Percentiles rank a stretch among this genome's conserved stretches.
phyloP scores from a whole-genome alignment of 2,329 filamentous ascomycete species.

The Cyanodermella asteris region DNA sequence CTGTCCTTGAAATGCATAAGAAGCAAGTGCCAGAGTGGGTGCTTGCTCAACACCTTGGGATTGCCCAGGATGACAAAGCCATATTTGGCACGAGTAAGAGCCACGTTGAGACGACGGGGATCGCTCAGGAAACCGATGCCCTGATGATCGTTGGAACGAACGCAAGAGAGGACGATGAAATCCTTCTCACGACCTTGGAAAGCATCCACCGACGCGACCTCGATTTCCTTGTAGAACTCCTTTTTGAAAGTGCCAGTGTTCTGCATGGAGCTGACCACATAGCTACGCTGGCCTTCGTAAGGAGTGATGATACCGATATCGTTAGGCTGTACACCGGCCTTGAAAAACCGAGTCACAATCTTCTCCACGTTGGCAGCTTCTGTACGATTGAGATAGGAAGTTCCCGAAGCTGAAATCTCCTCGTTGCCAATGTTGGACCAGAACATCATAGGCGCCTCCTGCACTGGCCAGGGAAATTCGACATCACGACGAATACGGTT shows the following conservation, averaged over 20 bases:
- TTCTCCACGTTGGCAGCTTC: slow-evolving; percentile 97
- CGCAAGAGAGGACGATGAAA: slow-evolving; percentile 93
- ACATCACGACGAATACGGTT: slow-evolving; percentile 79
- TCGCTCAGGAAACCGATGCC: slow-evolving; percentile 98
- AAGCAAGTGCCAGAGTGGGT: slow-evolving; percentile 91
- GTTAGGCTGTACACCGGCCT: slow-evolving; percentile 79
- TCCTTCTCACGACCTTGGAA: slow-evolving; percentile 99
- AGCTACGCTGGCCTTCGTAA: slow-evolving; percentile 94
- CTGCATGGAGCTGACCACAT: slow-evolving; percentile 98
- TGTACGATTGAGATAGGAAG: slow-evolving; percentile 92
- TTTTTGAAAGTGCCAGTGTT: slow-evolving; percentile 94
- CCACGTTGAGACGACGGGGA: slow-evolving; percentile 89
- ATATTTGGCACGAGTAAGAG: slow-evolving; percentile 88
- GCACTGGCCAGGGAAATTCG: slow-evolving; percentile 93
- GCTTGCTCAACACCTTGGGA: slow-evolving; percentile 91
- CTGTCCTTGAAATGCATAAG: slow-evolving; percentile 91
- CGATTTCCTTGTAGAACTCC: slow-evolving; percentile 94
- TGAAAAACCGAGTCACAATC: slow-evolving; percentile 96
- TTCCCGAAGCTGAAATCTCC: slow-evolving; percentile 93
- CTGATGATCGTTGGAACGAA: slow-evolving; percentile 96
- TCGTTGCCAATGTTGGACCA: slow-evolving; percentile 97
- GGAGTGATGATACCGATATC: slow-evolving; percentile 97
- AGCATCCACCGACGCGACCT: slow-evolving; percentile 93
- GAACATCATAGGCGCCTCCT: slow-evolving; percentile 97
- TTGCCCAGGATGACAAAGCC: slow-evolving; percentile 93